Evolutionary conservation across 2,329 filamentous ascomycete species (phyloP), one percentile per base, ranked within the genome.

Genomic region (Penicillium sp.): DNA sequence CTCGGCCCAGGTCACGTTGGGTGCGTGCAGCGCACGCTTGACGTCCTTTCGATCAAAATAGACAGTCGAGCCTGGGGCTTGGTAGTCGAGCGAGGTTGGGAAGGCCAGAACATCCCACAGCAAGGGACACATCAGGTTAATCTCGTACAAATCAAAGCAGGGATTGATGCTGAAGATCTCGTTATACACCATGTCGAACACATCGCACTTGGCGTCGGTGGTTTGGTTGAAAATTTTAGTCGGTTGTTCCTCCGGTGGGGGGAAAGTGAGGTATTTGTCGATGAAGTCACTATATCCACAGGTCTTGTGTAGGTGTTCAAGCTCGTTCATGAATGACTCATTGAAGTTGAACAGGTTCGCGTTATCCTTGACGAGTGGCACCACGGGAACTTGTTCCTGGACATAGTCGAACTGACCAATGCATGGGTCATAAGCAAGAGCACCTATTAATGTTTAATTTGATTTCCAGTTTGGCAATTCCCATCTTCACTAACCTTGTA

Each of bases 91-190:
- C 2, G 62, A 62, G 13, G 65, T 68, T 2, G 88, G 86, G 72
- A 88, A 87, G 14, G 85, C 85, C 2, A 92, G 77, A 0, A 88
- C 83, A 54, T 91, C 86, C 81, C 84, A 90, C 2, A 83, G 76
- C 2, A 86, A 61, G 0, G 90, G 90, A 68, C 90, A 94, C 11
- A 86, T 88, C 3, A 84, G 86, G 2, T 83, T 83, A 13, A 93
- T 82, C 45, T 89, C 83, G 73, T 93, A 94, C 10, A 90, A 77
- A 69, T 91, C 85, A 74, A 89, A 95, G 77, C 91, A 94, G 0
- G 90, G 90, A 74, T 94, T 94, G 29, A 84, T 71, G 1, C 76
- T 66, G 4, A 77, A 58, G 7, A 81, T 81, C 26, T 84, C 87
- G 0, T 77, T 61, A 62, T 76, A 77, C 26, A 90, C 81, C 19